Conservation (phyloP, 2,329 filamentous ascomycete genomes). For the Furcasterigmium sp. region DNA sequence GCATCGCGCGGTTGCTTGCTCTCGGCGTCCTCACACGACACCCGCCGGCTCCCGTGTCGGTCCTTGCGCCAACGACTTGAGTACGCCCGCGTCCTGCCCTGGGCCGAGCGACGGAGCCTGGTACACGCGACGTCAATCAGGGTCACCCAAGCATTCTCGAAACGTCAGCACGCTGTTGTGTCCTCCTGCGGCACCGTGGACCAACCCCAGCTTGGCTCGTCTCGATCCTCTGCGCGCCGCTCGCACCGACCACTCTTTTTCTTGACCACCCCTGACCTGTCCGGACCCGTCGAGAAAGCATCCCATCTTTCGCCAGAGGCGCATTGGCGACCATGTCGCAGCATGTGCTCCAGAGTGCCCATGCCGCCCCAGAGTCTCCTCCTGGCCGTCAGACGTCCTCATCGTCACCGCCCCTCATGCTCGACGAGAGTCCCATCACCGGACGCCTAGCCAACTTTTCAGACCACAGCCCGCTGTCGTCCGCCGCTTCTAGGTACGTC, state of each 20-base stretch:
- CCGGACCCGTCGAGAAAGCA: background rate
- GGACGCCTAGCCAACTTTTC: constrained; percentile 22
- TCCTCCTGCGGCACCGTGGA: background rate
- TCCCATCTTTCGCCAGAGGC: constrained; percentile 15
- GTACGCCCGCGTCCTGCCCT: too few relatives aligned
- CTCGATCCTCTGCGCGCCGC: background rate
- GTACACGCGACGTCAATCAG: constrained; percentile 44
- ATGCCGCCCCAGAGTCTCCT: constrained; percentile 17
- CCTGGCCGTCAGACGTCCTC: constrained; percentile 11
- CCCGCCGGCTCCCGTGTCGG: too few relatives aligned
- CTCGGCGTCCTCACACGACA: too few relatives aligned
- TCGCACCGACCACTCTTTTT: background rate
- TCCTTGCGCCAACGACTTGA: too few relatives aligned
- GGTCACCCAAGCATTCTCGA: constrained; percentile 32
- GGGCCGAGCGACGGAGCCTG: constrained; percentile 8
- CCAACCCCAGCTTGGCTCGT: too few relatives aligned
- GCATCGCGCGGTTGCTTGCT: too few relatives aligned
- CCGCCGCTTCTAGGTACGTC: constrained; percentile 1
- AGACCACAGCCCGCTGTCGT: constrained; percentile 12
- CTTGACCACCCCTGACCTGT: too few relatives aligned
- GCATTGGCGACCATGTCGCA: constrained; percentile 49
- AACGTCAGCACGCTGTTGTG: constrained; percentile 22
- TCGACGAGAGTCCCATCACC: constrained; percentile 42
- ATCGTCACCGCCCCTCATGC: constrained; percentile 7
- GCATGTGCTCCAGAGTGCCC: constrained; percentile 40